Percentiles rank a stretch among this genome's conserved stretches.
Evolutionary conservation across 495 filamentous ascomycete genomes (phyloP).

Genomic region (Letharia columbiana): DNA sequence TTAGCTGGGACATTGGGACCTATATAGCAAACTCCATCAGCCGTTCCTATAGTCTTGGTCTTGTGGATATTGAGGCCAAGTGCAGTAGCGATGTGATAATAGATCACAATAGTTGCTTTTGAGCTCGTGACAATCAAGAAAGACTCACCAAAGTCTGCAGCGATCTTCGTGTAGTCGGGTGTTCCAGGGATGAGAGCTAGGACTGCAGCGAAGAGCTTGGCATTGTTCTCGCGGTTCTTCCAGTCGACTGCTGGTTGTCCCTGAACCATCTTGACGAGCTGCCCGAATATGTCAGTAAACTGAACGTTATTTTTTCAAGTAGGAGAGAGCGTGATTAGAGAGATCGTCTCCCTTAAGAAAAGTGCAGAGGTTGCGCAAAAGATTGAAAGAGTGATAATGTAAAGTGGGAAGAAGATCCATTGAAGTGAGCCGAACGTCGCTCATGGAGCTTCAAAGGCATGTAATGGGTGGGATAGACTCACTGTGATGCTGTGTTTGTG

Average conservation of each 20-base stretch:
- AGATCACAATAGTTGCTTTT: too few species aligned
- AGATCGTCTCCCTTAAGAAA: neutral
- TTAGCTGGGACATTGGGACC: conserved; percentile 8
- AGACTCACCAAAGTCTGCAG: conserved; percentile 13
- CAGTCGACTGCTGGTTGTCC: conserved; percentile 11
- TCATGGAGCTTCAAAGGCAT: neutral
- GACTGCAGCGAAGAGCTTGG: conserved; percentile 11
- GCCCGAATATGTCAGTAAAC: neutral
- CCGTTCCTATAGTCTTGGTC: neutral
- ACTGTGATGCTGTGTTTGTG: neutral
- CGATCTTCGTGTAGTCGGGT: conserved; percentile 1
- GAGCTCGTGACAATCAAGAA: neutral
- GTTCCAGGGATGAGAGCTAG: neutral
- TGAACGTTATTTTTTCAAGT: neutral
- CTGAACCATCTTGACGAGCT: conserved; percentile 13
- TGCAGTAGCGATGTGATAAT: neutral
- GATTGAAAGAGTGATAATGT: neutral
- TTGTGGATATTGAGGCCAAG: neutral
- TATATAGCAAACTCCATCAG: neutral
- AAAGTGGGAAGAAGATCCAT: neutral
- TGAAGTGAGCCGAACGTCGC: neutral
- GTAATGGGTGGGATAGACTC: neutral
- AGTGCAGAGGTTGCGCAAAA: neutral
- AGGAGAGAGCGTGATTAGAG: neutral
- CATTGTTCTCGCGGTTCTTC: conserved; percentile 13